Evolutionary conservation across 805 yeast genomes (phyloP).

Genomic region (Starmerella floris): DNA sequence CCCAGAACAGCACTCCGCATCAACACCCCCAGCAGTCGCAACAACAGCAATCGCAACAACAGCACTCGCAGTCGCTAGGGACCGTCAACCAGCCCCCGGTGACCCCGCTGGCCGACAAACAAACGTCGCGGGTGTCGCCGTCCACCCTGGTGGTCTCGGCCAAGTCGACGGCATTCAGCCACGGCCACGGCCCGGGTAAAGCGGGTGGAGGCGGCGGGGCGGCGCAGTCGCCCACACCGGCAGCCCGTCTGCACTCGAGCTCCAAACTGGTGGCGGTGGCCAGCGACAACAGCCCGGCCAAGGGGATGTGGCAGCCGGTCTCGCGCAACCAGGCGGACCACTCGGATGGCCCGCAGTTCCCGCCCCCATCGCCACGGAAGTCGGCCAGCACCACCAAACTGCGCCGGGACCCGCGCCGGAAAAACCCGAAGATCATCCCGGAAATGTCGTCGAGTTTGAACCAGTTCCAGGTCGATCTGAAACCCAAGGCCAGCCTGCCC

Average conservation of each 20-base stretch:
- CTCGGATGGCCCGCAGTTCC: no score
- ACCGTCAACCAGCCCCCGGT: background rate
- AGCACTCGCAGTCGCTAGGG: no score
- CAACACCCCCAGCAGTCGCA: background rate
- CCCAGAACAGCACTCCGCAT: no score
- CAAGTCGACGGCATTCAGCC: background rate
- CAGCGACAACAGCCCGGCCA: constrained; percentile 25
- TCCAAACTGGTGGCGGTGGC: constrained; percentile 25
- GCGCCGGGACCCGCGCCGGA: no score
- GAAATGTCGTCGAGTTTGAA: constrained; percentile 25
- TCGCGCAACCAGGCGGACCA: constrained; percentile 10
- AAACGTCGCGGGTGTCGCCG: constrained; percentile 14
- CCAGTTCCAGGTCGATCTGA: constrained; percentile 25
- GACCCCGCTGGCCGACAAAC: constrained; percentile 7
- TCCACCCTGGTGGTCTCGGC: constrained; percentile 17
- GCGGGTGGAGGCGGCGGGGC: no score
- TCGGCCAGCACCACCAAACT: constrained; percentile 9
- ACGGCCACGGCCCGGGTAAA: background rate
- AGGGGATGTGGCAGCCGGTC: constrained; percentile 22
- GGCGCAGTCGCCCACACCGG: constrained; percentile 25
- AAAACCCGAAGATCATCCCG: constrained; percentile 19
- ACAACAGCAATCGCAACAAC: background rate
- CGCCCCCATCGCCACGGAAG: constrained; percentile 14
- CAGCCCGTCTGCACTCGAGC: constrained; percentile 21
- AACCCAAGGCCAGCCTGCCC: constrained; percentile 6